phyloP scores from a whole-genome alignment of 345 rosid species.

The Eucalyptus microcorys region DNA sequence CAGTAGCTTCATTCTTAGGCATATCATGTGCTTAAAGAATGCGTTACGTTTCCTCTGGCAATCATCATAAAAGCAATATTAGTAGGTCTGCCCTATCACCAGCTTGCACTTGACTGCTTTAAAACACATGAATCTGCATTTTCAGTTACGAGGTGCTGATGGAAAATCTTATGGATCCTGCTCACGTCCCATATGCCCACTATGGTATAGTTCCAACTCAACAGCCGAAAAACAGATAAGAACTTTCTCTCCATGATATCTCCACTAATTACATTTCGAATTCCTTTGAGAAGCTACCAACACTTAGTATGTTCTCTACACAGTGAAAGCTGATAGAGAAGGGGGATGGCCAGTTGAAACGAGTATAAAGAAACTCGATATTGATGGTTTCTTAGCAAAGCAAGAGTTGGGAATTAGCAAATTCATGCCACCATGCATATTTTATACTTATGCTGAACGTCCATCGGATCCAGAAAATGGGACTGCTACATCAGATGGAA shows the following conservation, averaged over 20 bases:
- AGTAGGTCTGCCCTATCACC: not conserved
- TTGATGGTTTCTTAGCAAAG: conserved; percentile 42
- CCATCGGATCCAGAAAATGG: conserved; percentile 23
- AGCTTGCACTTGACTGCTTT: not conserved
- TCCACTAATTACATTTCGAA: not conserved
- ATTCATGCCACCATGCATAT: conserved; percentile 70
- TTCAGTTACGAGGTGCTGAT: conserved; percentile 72
- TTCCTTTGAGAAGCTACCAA: not conserved
- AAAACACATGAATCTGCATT: not conserved
- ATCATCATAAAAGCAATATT: not conserved
- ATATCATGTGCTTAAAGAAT: not conserved
- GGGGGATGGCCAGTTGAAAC: conserved; percentile 72
- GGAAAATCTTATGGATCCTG: conserved; percentile 91
- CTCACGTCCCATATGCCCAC: conserved; percentile 94
- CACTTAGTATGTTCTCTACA: not conserved
- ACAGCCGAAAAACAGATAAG: conserved; percentile 25
- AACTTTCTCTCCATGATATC: not conserved
- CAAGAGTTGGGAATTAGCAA: conserved; percentile 48
- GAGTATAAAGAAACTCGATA: conserved; percentile 30
- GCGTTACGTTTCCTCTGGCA: not conserved
- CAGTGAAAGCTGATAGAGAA: conserved; percentile 78
- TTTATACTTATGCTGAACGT: conserved; percentile 31
- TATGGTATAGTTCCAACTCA: conserved; percentile 45
- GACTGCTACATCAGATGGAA: conserved; percentile 16
- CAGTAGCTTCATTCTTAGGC: not conserved